These are phyloP conservation scores for Saprolegnia diclina DNA, from an alignment of 352 stramenopile genomes.

Conservation along the genomic window DNA sequence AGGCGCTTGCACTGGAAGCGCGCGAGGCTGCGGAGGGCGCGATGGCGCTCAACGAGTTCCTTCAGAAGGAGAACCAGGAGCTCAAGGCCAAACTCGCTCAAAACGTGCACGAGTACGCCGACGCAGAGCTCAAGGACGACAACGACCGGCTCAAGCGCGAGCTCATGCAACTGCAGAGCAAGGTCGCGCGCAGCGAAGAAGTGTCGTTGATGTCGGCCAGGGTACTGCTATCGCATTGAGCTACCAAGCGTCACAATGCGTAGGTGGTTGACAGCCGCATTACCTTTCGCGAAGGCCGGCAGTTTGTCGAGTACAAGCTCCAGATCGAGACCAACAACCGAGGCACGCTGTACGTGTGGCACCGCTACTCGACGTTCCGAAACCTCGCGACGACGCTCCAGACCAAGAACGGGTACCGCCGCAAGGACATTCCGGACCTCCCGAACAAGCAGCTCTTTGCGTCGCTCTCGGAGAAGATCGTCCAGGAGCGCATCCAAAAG, in stretches of 20 bases:
- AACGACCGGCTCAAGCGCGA: conserved; percentile 79
- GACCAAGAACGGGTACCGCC: conserved; percentile 71
- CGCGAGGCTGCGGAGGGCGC: no score
- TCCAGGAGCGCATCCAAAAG: conserved; percentile 63
- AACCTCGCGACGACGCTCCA: conserved; percentile 60
- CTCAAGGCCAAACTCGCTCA: no score
- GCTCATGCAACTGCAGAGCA: conserved; percentile 82
- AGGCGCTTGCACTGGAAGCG: no score
- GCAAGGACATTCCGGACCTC: conserved; percentile 65
- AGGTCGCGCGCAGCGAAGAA: conserved; percentile 77
- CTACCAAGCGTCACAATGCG: no score
- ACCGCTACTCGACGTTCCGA: conserved; percentile 86
- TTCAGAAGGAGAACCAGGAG: no score
- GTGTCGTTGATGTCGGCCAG: conserved; percentile 52
- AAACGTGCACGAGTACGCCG: conserved; percentile 73
- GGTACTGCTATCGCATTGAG: no score
- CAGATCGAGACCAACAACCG: conserved; percentile 84
- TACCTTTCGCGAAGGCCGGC: conserved; percentile 77
- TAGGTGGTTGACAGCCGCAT: conserved; percentile 84
- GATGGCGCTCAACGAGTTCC: conserved; percentile 61
- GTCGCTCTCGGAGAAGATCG: no score
- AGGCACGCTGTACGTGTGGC: conserved; percentile 79
- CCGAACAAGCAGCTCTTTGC: conserved; percentile 69
- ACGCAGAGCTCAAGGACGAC: conserved; percentile 67
- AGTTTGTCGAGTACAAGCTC: conserved; percentile 86